These are phyloP conservation scores for Lupinus albus DNA, from an alignment of 306 rosid species.

Conservation along the genomic window DNA sequence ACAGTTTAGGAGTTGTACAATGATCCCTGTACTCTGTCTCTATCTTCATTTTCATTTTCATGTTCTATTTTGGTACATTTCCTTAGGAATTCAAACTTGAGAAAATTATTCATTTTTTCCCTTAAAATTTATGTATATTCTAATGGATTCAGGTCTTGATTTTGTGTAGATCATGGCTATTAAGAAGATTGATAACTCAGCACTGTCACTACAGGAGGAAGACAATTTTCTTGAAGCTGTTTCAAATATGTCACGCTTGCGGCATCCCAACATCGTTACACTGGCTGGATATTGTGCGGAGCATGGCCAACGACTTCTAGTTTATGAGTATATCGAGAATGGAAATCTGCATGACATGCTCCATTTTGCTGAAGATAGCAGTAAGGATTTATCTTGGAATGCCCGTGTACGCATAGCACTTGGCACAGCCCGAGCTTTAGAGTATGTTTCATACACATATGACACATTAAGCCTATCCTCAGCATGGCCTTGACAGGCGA, in stretches of 20 bases:
- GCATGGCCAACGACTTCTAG: slow-evolving; percentile 93
- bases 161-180: slow-evolving; percentile 74
- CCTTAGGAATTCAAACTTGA: slow-evolving; percentile 3
- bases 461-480: slow-evolving; percentile 7
- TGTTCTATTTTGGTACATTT: not conserved
- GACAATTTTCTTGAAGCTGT: slow-evolving; percentile 92
- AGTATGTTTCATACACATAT: slow-evolving; percentile 59
- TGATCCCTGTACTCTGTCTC: slow-evolving; percentile 3
- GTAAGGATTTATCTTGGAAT: slow-evolving; percentile 84
- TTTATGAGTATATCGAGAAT: slow-evolving; percentile 75
- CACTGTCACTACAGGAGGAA: slow-evolving; percentile 93
- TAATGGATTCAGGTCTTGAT: slow-evolving; percentile 19
- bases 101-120: not conserved
- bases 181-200: slow-evolving; percentile 93
- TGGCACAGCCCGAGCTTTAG: slow-evolving; percentile 96
- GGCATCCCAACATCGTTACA: slow-evolving; percentile 92
- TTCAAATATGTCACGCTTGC: slow-evolving; percentile 86
- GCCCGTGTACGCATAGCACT: slow-evolving; percentile 96
- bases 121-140: slow-evolving; percentile 7
- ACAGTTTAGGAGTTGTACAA: not conserved
- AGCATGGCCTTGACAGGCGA: no score
- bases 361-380: slow-evolving; percentile 81
- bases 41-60: not conserved
- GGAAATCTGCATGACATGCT: slow-evolving; percentile 92
- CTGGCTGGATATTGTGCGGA: slow-evolving; percentile 91